These are phyloP conservation scores for Fusarium oxysporum DNA, from an alignment of 2,329 filamentous ascomycete genomes.

Conservation along the genomic window DNA sequence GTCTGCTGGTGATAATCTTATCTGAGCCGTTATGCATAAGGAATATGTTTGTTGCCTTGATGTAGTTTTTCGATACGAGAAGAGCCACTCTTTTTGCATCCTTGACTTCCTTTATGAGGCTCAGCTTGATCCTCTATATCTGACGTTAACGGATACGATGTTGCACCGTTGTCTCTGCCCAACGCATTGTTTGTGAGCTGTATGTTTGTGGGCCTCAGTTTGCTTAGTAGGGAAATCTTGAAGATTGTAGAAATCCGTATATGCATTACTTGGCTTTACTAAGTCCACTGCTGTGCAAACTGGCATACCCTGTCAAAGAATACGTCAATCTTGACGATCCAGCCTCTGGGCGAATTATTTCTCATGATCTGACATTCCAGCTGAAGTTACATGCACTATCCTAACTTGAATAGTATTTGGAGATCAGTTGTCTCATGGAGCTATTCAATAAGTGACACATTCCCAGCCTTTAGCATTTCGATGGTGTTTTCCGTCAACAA, in stretches of 20 bases:
- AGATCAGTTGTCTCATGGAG: not conserved
- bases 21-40: slow-evolving; percentile 1
- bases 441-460: not conserved
- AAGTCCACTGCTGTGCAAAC: not conserved
- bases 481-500: not conserved
- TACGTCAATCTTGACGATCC: not conserved
- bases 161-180: slow-evolving; percentile 2
- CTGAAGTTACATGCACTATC: not conserved
- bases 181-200: not conserved
- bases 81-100: slow-evolving; percentile 10
- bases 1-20: not conserved
- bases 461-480: not conserved
- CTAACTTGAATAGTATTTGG: not conserved
- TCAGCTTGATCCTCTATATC: slow-evolving; percentile 1
- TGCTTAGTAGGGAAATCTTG: not conserved
- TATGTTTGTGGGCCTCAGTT: not conserved
- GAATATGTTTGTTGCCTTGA: not conserved
- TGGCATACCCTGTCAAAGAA: not conserved
- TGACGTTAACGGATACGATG: slow-evolving; percentile 1
- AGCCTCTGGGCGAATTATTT: not conserved
- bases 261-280: not conserved
- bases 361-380: not conserved
- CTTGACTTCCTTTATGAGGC: not conserved
- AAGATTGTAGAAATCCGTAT: not conserved
- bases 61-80: slow-evolving; percentile 24